Conservation (phyloP, 2,329 filamentous ascomycete genomes). For the Whalleya microplaca region DNA sequence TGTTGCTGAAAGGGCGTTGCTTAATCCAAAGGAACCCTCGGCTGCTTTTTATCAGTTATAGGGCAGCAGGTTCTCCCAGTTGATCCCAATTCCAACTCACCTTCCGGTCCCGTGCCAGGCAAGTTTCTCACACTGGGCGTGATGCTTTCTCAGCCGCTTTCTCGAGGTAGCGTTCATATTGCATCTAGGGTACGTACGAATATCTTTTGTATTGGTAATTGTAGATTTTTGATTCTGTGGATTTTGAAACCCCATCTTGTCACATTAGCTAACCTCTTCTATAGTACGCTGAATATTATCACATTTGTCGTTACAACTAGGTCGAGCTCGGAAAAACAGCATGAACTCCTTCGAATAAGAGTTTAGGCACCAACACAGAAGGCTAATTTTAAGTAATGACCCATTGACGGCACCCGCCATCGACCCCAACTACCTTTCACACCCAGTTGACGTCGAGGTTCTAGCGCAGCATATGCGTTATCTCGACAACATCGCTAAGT, state of each 20-base stretch:
- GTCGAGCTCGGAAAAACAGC: too few species aligned
- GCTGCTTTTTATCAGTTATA: constrained; percentile 11
- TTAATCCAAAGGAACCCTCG: constrained; percentile 14
- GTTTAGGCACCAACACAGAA: too few species aligned
- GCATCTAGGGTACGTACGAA: too few species aligned
- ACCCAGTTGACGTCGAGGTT: constrained; percentile 25
- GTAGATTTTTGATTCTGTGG: too few species aligned
- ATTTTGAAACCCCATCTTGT: too few species aligned
- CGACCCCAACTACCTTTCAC: constrained; percentile 23
- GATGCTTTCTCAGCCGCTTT: constrained; percentile 19
- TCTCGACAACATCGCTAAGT: constrained; percentile 10
- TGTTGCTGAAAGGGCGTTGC: constrained; percentile 15
- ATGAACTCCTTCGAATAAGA: too few species aligned
- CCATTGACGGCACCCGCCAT: constrained; percentile 7
- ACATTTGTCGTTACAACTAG: too few species aligned
- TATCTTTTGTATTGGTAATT: too few species aligned
- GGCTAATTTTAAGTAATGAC: too few species aligned
- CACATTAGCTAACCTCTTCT: too few species aligned
- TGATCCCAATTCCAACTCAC: constrained; percentile 10
- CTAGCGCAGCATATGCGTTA: constrained; percentile 22
- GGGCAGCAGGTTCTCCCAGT: constrained; percentile 6
- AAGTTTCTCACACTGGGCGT: constrained; percentile 11
- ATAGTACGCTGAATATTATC: too few species aligned
- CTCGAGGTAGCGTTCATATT: constrained; percentile 24
- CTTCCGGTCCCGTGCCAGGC: constrained; percentile 3